These are phyloP conservation scores for Spergularia marina DNA, from an alignment of 148 eudicot genomes.

Conservation along the genomic window DNA sequence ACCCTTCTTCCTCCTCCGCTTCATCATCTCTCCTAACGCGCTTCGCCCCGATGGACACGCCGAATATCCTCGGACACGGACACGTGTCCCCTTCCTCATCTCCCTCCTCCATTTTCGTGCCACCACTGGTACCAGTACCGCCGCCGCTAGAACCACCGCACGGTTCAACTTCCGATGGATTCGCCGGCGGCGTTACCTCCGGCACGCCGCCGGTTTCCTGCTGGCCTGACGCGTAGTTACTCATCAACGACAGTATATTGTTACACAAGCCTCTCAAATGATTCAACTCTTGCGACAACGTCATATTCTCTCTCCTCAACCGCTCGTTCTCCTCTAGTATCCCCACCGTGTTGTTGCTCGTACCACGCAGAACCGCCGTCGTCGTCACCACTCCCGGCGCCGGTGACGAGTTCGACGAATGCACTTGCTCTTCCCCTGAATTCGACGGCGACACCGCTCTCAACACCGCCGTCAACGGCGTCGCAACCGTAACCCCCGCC, in stretches of 20 bases:
- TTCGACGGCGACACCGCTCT: constrained; percentile 39
- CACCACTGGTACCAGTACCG: constrained; percentile 16
- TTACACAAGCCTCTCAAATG: constrained; percentile 57
- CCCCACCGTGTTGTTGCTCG: constrained; percentile 33
- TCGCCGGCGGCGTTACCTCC: constrained; percentile 26
- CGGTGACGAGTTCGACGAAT: constrained; percentile 67
- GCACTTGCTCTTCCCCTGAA: constrained; percentile 70
- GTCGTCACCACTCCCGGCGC: constrained; percentile 23
- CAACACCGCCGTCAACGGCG: constrained; percentile 29
- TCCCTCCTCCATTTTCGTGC: constrained; percentile 14
- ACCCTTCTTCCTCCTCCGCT: constrained; percentile 21
- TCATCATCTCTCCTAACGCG: constrained; percentile 38
- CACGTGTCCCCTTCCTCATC: constrained; percentile 21
- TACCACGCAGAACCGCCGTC: not conserved
- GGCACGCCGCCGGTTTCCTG: constrained; percentile 33
- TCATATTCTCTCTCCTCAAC: constrained; percentile 55
- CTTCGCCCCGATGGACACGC: constrained; percentile 65
- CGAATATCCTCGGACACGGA: constrained; percentile 52
- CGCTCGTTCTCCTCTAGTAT: constrained; percentile 71
- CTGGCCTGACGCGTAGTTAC: constrained; percentile 44
- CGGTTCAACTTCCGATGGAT: not conserved
- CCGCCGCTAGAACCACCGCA: constrained; percentile 25
- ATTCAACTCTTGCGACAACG: constrained; percentile 45
- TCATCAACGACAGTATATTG: constrained; percentile 48
- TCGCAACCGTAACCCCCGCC: constrained; percentile 28